phyloP scores from a whole-genome alignment of 2,329 filamentous ascomycete species.

The Aurifilum marmelostoma region DNA sequence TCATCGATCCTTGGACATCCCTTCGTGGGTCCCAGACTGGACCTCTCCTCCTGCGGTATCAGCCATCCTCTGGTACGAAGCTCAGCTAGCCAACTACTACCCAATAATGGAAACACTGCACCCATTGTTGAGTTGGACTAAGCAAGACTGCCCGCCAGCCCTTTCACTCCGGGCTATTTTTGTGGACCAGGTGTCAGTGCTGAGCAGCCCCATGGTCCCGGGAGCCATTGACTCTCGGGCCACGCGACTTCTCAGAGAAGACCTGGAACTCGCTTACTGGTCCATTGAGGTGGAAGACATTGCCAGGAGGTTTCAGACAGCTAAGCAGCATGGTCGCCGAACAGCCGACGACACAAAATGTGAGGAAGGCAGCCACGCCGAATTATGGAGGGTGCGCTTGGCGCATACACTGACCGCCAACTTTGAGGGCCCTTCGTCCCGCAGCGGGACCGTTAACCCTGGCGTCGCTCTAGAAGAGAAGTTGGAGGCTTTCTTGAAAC shows the following conservation, averaged over 20 bases:
- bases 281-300: not conserved
- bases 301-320: not conserved
- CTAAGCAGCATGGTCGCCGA: too few species aligned
- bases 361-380: not conserved
- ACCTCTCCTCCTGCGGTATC: not conserved
- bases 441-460: not conserved
- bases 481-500: not conserved
- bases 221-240: not conserved
- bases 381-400: not conserved
- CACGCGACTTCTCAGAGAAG: not conserved
- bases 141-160: not conserved
- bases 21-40: not conserved
- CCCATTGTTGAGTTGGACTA: not conserved
- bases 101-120: not conserved
- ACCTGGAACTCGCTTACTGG: not conserved
- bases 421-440: not conserved
- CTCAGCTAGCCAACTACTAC: not conserved
- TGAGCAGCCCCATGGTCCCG: not conserved
- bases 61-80: not conserved
- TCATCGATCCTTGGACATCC: not conserved
- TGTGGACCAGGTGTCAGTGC: not conserved
- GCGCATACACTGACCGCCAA: not conserved
- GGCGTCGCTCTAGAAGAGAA: not conserved
- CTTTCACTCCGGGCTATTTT: not conserved
- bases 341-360: not conserved